These are phyloP conservation scores for Glycine latifolia DNA, from an alignment of 306 rosid genomes.

Conservation along the genomic window DNA sequence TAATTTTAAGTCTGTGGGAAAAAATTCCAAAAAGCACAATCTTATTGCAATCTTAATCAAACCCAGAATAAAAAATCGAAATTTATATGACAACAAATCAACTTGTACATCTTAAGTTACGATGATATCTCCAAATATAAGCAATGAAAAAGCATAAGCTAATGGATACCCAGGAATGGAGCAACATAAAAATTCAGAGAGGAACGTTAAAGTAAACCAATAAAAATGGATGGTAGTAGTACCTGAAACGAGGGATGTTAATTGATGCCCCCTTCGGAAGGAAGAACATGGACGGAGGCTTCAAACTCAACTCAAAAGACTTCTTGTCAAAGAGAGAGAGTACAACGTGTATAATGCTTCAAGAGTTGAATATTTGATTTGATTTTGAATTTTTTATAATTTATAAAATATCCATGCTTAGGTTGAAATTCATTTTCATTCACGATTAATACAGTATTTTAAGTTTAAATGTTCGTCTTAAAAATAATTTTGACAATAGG, in stretches of 20 bases:
- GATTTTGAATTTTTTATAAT: no score
- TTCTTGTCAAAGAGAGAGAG: constrained; percentile 13
- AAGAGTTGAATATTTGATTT: neutral
- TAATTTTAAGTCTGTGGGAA: neutral
- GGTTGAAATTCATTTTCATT: neutral
- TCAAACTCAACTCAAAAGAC: neutral
- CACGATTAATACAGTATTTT: neutral
- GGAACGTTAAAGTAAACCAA: neutral
- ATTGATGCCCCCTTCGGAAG: neutral
- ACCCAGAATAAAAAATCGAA: constrained; percentile 4
- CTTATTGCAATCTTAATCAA: neutral
- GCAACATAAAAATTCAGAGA: neutral
- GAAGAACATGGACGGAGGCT: neutral
- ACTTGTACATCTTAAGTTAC: neutral
- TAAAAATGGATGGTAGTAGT: neutral
- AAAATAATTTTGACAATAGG: no score
- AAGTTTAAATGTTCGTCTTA: no score
- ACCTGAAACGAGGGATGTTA: constrained; percentile 24
- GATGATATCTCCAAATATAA: neutral
- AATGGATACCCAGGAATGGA: neutral
- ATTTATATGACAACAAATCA: constrained; percentile 8
- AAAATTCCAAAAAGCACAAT: neutral
- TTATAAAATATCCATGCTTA: neutral
- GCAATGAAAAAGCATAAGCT: constrained; percentile 10
- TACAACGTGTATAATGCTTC: neutral